Base-by-base conservation (phyloP, 306 rosid species). In the Trifolium dubium region DNA sequence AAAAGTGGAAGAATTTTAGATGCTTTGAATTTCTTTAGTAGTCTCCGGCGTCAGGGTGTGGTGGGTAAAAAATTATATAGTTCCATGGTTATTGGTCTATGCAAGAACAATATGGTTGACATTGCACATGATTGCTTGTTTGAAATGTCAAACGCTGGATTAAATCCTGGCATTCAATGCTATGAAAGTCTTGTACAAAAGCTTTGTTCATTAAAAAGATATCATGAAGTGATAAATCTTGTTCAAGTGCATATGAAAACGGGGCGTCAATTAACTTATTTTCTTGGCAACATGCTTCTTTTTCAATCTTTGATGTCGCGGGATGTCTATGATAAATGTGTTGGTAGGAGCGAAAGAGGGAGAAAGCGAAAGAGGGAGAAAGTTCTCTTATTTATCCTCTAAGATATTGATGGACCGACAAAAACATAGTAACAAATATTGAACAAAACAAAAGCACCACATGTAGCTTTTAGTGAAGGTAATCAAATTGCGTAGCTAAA, bases 221-320 rank as follows among this genome's bases (percentile, higher is more conserved):
- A 78, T 65, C 55, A 39, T 77, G 73, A 60, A 40, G 97, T 82
- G 9, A 77, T 91, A 37, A 64, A 62, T 83, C 84, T 93, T 71
- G 35, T 91, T 51, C 79, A 72, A 23, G 79, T 85, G 68, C 73
- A 83, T 50, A 88, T 86, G 85, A 84, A 84, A 82, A 64, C 56
- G 32, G 96, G 97, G 51, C 94, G 96, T 23, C 84, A 15, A 6
- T 5, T 91, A 51, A 88, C 94, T 23, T 79, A 97, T 67, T 91
- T 78, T 84, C 75, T 85, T 15, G 97, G 98, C 69, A 93, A 93
- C 59, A 23, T 8, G 49, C 82, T 93, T 67, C 84, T 93, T 78
- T 79, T 49, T 8, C 83, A 83, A 82, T 89, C 96, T 77, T 68
- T 85, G 80, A 51, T 75, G 77, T 78, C 84, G 56, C 86, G 60